phyloP scores from a whole-genome alignment of 2,329 filamentous ascomycete species.

The Bipolaris cookei region DNA sequence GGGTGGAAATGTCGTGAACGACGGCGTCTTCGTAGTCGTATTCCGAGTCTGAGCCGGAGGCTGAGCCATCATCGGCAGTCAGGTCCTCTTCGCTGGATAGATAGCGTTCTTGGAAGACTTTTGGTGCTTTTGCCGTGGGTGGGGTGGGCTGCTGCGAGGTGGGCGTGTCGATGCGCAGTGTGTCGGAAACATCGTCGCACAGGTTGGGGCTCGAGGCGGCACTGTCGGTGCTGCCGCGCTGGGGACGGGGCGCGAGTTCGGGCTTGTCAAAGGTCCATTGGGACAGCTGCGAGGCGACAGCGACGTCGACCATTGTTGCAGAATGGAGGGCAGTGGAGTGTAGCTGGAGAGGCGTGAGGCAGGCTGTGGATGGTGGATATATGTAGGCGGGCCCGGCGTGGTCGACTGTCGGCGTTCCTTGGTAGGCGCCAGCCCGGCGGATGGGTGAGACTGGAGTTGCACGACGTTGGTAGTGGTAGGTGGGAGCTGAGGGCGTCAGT shows the following conservation, averaged over 20 bases:
- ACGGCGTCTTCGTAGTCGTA: slow-evolving; percentile 43
- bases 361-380: slow-evolving; percentile 14
- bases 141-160: slow-evolving; percentile 20
- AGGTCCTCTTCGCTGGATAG: slow-evolving; percentile 50
- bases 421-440: slow-evolving; percentile 25
- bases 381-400: background rate
- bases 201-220: slow-evolving; percentile 46
- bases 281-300: slow-evolving; percentile 43
- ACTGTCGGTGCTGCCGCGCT: slow-evolving; percentile 39
- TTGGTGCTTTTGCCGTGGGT: slow-evolving; percentile 28
- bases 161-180: slow-evolving; percentile 42
- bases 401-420: no score
- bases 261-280: slow-evolving; percentile 49
- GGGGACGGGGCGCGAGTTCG: slow-evolving; percentile 29
- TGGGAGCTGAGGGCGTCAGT: slow-evolving; percentile 2
- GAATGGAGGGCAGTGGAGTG: slow-evolving; percentile 9
- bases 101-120: slow-evolving; percentile 46
- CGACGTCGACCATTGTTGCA: slow-evolving; percentile 41
- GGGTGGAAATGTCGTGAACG: slow-evolving; percentile 37
- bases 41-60: slow-evolving; percentile 27
- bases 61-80: slow-evolving; percentile 42
- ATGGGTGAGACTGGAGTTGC: slow-evolving; percentile 31
- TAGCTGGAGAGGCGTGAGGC: slow-evolving; percentile 5
- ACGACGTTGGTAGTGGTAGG: slow-evolving; percentile 8
- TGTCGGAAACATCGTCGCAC: slow-evolving; percentile 44